Evolutionary conservation across 1,284 basidiomycete genomes (phyloP), one percentile per base, ranked within the genome.

Genomic region (Leucoagaricus sp.): DNA sequence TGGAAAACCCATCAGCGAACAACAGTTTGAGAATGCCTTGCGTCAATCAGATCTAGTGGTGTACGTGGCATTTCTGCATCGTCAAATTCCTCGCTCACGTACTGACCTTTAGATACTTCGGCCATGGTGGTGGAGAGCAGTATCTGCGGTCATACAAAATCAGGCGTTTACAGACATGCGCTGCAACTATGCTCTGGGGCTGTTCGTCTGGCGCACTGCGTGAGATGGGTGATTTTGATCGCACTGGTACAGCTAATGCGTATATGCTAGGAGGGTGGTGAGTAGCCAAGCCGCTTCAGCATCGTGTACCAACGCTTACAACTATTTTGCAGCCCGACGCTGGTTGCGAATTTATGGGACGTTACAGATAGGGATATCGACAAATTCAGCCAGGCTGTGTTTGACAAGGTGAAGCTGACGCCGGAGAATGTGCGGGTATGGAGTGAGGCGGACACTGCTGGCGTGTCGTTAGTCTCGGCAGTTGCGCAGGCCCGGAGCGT

Each of bases 301-400:
- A 41, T 29, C 23, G 12, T 47, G 51, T 4, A 21, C 47, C 15
- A 42, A 36, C 25, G 49, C 25, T 62, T 6, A 62, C 54, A 8
- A 31, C 28, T 33, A 13, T 42, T 28, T 48, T 57, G 13, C 64
- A 96, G 94, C 61, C 96, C 97, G 4, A 90, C 93, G 1, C 80
- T 99, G 46, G 86, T 98, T 12, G 97, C 92, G 0, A 98, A 96
- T 67, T 75, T 99, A 15, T 99, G 97, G 96, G 96, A 99, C 69
- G 96, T 98, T 23, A 99, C 97, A 0, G 96, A 99, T 75, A 85
- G 90, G 49, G 96, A 99, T 69, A 95, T 98, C 61, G 96, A 99
- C 75, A 90, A 91, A 62, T 86, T 98, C 60, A 91, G 94, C 6
- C 86, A 91, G 62, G 78, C 85, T 0, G 94, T 98, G 6, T 89